Evolutionary conservation across 345 rosid species (phyloP).

Genomic region (Passiflora organensis): DNA sequence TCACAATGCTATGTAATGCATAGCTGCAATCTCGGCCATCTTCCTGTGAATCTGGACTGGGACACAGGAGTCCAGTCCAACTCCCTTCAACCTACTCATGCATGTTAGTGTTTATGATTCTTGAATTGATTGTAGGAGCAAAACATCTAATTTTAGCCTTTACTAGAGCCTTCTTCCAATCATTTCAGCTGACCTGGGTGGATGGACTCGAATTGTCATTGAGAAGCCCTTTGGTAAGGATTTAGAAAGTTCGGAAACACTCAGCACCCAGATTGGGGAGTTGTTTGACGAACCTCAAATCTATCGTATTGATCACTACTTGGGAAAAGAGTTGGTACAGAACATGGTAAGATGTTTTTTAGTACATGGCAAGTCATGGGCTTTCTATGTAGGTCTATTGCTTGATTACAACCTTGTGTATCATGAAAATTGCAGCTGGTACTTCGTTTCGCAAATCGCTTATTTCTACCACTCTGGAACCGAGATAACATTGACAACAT

Average conservation of each 20-base stretch:
- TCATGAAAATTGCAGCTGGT: slow-evolving; percentile 55
- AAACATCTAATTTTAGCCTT: not conserved
- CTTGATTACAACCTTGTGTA: slow-evolving; percentile 21
- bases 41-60: no score
- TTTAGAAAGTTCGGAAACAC: slow-evolving; percentile 72
- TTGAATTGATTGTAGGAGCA: not conserved
- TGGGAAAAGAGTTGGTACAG: slow-evolving; percentile 97
- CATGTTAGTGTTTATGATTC: slow-evolving; percentile 8
- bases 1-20: no score
- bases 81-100: not conserved
- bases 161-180: not conserved
- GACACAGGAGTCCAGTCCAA: not conserved
- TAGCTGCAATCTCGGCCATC: no score
- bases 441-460: slow-evolving; percentile 92
- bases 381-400: no score
- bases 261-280: slow-evolving; percentile 80
- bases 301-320: slow-evolving; percentile 90
- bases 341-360: slow-evolving; percentile 62
- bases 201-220: slow-evolving; percentile 93
- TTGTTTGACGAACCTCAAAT: slow-evolving; percentile 89
- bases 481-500: slow-evolving; percentile 93
- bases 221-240: slow-evolving; percentile 98
- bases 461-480: slow-evolving; percentile 95
- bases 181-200: slow-evolving; percentile 75
- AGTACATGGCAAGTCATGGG: not conserved